Evolutionary conservation across 495 filamentous ascomycete species (phyloP), one percentile per base, ranked within the genome.

Genomic region (Lophiostoma macrostomum): DNA sequence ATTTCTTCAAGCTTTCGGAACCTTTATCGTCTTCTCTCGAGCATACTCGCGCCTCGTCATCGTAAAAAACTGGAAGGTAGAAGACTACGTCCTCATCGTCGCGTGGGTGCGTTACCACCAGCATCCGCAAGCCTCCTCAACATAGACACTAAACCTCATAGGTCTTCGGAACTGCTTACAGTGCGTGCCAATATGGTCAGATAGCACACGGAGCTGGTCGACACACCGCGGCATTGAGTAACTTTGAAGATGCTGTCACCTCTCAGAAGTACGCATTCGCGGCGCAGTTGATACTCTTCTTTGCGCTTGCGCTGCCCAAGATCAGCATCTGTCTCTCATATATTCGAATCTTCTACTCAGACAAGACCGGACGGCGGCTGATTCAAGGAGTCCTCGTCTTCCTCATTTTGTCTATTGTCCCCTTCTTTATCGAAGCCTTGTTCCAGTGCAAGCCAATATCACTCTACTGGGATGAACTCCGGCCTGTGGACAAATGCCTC

Each of bases 241-340:
- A 36, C 32, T 14, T 27, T 7, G 28, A 27, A 3, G 27, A 19
- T 6, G 24, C 16, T 35, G 31, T 50, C 4, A 27, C 11, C 10
- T 50, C 50, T 20, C 50, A 44, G 13, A 11, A 53, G 16, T 53
- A 34, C 38, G 18, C 50, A 14, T 53, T 27, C 44, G 44, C 39
- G 10, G 28, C 38, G 5, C 22, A 16, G 24, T 39, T 20, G 10
- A 8, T 42, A n/a, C 16, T 45, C 14, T 44, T 45, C 27, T 11
- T 30, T 4, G 36, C 47, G 1, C 49, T 42, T 19, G 16, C 25
- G 4, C 16, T 44, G 18, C 29, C 25, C 11, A 42, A 53, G 27
- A 8, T 53, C 20, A 42, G 39, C 25, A 53, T 53, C 49, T 42
- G 49, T 14, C 37, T 53, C 38, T 31, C 29, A 10, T 44, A 43